Percentiles rank a stretch among this genome's conserved stretches.
phyloP scores from a whole-genome alignment of 305 asterid genomes.

The Fraxinus latifolia region DNA sequence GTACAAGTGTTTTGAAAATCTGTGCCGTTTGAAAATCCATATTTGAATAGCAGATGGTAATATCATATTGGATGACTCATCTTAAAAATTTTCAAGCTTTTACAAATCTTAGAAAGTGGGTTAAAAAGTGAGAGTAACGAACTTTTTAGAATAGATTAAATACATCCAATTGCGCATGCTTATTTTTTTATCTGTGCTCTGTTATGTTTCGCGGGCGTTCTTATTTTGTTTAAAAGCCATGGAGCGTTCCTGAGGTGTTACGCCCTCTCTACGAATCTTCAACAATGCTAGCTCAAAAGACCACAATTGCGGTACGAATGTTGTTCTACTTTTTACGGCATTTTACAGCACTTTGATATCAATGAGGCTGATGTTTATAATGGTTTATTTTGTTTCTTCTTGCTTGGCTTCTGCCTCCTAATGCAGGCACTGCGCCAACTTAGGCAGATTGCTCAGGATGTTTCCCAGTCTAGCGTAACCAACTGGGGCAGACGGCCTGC shows the following conservation, averaged over 20 bases:
- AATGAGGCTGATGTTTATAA: not conserved
- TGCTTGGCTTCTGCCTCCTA: not conserved
- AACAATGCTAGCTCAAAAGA: conserved; percentile 70
- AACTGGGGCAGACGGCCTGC: conserved; percentile 90
- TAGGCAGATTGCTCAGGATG: conserved; percentile 78
- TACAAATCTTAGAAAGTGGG: not conserved
- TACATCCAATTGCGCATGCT: not conserved
- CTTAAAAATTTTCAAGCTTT: not conserved
- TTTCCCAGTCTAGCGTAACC: conserved; percentile 56
- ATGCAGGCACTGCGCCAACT: conserved; percentile 83
- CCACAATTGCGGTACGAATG: conserved; percentile 67
- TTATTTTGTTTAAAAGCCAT: conserved; percentile 39
- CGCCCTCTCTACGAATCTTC: conserved; percentile 88
- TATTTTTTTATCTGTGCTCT: not conserved
- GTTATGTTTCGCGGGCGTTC: not conserved
- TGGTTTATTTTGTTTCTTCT: not conserved
- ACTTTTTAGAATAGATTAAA: not conserved
- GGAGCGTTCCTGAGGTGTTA: conserved; percentile 84
- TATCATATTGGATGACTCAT: not conserved
- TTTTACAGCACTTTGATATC: not conserved
- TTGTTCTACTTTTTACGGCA: conserved; percentile 11
- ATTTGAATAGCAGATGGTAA: not conserved
- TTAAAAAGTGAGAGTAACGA: not conserved
- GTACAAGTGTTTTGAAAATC: not conserved
- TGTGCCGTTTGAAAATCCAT: not conserved